Percentiles rank a stretch among this genome's conserved stretches.
Evolutionary conservation across 2,329 filamentous ascomycete species (phyloP).

Genomic region (Sporothrix dimorphospora): DNA sequence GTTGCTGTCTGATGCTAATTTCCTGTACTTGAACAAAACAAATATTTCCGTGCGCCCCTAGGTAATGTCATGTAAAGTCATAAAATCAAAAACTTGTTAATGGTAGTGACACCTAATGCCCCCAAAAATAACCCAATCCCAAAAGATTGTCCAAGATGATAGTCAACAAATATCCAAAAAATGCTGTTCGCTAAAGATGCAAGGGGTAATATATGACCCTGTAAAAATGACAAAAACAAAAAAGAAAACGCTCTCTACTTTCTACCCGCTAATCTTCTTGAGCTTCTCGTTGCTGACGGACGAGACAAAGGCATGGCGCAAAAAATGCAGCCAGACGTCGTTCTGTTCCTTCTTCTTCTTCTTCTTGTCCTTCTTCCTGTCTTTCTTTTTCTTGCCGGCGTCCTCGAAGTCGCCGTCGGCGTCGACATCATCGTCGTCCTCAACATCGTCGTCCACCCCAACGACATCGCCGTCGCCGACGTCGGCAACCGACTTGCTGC

Average conservation of each 20-base stretch:
- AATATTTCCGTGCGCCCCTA: too few species aligned
- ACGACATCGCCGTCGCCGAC: conserved; percentile 37
- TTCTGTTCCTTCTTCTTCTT: conserved; percentile 61
- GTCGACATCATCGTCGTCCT: conserved; percentile 34
- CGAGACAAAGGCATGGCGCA: conserved; percentile 77
- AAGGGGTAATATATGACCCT: background rate
- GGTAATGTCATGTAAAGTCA: background rate
- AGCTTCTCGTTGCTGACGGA: conserved; percentile 70
- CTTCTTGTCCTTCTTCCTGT: conserved; percentile 54
- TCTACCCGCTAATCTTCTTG: conserved; percentile 41
- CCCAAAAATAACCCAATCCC: background rate
- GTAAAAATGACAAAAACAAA: background rate
- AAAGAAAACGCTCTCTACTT: background rate
- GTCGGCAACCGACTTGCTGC: conserved; percentile 33
- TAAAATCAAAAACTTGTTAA: background rate
- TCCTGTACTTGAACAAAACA: too few species aligned
- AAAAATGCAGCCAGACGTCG: conserved; percentile 76
- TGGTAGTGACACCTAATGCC: background rate
- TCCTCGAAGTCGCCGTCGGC: conserved; percentile 38
- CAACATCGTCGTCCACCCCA: conserved; percentile 35
- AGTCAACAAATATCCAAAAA: background rate
- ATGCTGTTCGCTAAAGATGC: conserved; percentile 2
- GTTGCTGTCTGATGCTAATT: too few species aligned
- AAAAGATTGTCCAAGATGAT: background rate
- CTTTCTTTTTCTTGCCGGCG: conserved; percentile 48